phyloP scores from a whole-genome alignment of 306 rosid genomes.

The Dryas drummondii region DNA sequence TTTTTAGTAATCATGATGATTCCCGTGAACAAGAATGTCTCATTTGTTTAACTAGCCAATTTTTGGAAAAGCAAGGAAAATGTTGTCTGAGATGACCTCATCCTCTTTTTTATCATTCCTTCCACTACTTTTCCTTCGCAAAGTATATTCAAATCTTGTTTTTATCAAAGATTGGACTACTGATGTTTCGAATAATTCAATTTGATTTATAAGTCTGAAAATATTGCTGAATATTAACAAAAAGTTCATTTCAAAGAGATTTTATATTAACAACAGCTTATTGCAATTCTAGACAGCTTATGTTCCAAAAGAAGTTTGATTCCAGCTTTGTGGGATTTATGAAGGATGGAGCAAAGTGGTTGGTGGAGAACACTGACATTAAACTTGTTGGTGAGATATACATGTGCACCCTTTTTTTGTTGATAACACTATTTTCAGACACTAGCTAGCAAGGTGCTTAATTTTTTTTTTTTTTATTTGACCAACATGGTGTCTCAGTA shows the following conservation, averaged over 20 bases:
- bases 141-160: neutral
- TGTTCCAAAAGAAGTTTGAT: constrained; percentile 72
- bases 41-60: neutral
- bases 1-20: neutral
- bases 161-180: neutral
- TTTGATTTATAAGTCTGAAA: neutral
- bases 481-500: neutral
- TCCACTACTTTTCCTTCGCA: neutral
- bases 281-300: constrained; percentile 62
- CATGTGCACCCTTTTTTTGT: neutral
- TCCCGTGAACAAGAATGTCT: neutral
- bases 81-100: neutral
- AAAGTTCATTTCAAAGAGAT: neutral
- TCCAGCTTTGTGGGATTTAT: constrained; percentile 71
- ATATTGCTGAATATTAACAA: neutral
- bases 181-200: neutral
- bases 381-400: constrained; percentile 73
- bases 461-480: neutral
- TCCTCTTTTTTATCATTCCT: neutral
- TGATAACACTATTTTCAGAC: neutral
- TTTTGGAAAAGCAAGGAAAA: neutral
- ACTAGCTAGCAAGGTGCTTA: too few species aligned
- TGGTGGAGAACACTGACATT: constrained; percentile 84
- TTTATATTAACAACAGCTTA: constrained; percentile 24
- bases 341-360: constrained; percentile 85